Evolutionary conservation across 2,329 filamentous ascomycete genomes (phyloP), one percentile per base, ranked within the genome.

Genomic region (Geosmithia putterillii): DNA sequence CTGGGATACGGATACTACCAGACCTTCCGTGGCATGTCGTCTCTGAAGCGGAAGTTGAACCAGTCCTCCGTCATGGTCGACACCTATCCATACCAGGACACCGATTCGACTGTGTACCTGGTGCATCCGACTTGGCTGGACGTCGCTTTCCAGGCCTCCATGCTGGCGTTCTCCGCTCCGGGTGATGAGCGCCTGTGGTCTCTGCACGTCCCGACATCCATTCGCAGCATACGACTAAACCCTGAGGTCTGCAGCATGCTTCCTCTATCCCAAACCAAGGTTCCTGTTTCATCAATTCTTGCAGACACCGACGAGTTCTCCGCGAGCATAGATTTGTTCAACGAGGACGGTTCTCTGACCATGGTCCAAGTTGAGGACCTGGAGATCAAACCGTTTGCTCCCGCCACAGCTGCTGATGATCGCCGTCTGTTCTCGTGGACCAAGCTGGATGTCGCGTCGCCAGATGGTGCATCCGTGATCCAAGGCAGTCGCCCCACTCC

Each of bases 121-220:
- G 47, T 63, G 2, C 60, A 63, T 41, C 60, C 61, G 0, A 50
- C 42, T 2, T 44, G 47, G 14, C 52, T 65, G 0, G 61, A 63
- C 41, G 51, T 49, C 1, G 53, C 57, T 1, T 50, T 65, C 45
- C 62, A 65, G 46, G 38, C 53, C 3, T 36, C 48, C 19, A 45
- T 62, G 9, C 43, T 57, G 3, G 58, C 61, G 7, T 55, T 50
- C 43, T 47, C 50, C 18, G 49, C 45, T 17, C 61, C 61, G 2
- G 52, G 48, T 1, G 55, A 58, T 43, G 56, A 52, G 2, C 47
- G 53, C 10, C 48, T 63, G 7, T 55, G 54, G 48, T 44, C 53
- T 3, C 44, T 57, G 10, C 52, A 58, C 41, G 45, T 63, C 6
- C 59, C 59, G 2, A 56, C 52, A 1, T 23, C 19, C 1, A 58